Evolutionary conservation across 768 basidiomycete species (phyloP).

Genomic region (Lactarius deliciosus): DNA sequence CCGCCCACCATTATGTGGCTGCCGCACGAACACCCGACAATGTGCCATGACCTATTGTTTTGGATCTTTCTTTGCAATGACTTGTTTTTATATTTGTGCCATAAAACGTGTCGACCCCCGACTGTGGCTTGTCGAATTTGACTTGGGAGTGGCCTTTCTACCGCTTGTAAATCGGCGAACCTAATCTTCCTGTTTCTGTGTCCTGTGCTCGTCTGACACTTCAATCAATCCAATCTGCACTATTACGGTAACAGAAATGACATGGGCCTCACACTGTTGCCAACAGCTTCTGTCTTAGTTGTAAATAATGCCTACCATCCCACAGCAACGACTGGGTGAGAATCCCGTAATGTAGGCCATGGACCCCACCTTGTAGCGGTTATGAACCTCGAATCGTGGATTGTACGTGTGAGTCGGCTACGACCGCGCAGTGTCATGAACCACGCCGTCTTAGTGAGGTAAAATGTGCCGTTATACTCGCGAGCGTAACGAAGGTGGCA

Average conservation of each 20-base stretch:
- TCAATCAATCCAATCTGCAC: conserved; percentile 7
- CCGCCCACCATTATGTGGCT: conserved; percentile 2
- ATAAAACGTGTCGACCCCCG: background rate
- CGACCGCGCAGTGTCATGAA: background rate
- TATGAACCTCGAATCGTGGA: conserved; percentile 6
- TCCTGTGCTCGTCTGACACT: conserved; percentile 6
- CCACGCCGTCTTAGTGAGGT: background rate
- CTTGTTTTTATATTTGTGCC: background rate
- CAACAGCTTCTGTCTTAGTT: conserved; percentile 1
- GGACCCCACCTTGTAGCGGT: conserved; percentile 2
- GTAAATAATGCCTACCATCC: background rate
- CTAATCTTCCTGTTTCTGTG: conserved; percentile 15
- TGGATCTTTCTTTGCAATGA: background rate
- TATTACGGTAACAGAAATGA: conserved; percentile 11
- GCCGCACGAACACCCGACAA: background rate
- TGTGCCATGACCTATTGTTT: background rate
- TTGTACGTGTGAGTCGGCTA: conserved; percentile 7
- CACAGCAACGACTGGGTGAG: conserved; percentile 8
- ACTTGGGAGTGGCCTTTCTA: background rate
- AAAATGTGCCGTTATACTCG: background rate
- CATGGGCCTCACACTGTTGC: background rate
- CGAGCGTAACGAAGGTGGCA: background rate
- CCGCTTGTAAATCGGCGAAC: conserved; percentile 15
- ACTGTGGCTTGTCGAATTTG: background rate
- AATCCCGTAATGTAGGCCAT: conserved; percentile 14